Base-by-base conservation (phyloP, 192 early-diverging fungal species). In the Backusella sp. region DNA sequence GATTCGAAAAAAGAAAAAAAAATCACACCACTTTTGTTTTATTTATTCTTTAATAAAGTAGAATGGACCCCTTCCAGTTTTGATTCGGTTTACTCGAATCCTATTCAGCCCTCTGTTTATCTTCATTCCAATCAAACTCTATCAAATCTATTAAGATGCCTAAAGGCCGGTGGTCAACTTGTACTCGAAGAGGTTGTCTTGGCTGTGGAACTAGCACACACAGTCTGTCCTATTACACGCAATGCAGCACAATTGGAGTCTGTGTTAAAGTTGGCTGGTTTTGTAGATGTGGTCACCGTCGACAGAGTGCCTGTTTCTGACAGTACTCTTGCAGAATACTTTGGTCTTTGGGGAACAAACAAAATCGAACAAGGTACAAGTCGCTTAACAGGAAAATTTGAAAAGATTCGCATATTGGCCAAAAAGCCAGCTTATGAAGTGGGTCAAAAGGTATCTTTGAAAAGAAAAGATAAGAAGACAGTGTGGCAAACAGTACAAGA, bases 401-500 rank as follows among this genome's bases (percentile, higher is more conserved):
- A 79, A 70, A 26, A 86, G n/a, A 86, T 86, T 19, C 77, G 84
- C 26, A 84, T 89, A 46, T 72, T 73, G 9, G 92, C 91, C 53
- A 88, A 91, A 75, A 96, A 94, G 84, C 96, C 96, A 3, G 83
- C 83, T 0, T 97, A 97, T 83, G 92, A 96, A 68, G 88, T 97
- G 1, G 98, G 98, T 6, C 92, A 92, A 66, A 91, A 92, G 36
- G 88, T 92, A 15, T 92, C 91, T 52, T 81, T 98, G 53, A 96
- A 94, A 85, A 86, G 70, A 74, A 44, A 53, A 21, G 66, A 68
- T 14, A 59, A 72, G 14, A 73, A 74, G 68, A 34, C 83, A 21
- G 83, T 76, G 36, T 76, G 68, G 30, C 89, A 90, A 36, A 92
- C 94, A 39, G 91, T 96, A 52, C 86, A 84, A 41, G 92, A 96